phyloP scores from a whole-genome alignment of 2,329 filamentous ascomycete genomes.

The Karstenula rhodostoma region DNA sequence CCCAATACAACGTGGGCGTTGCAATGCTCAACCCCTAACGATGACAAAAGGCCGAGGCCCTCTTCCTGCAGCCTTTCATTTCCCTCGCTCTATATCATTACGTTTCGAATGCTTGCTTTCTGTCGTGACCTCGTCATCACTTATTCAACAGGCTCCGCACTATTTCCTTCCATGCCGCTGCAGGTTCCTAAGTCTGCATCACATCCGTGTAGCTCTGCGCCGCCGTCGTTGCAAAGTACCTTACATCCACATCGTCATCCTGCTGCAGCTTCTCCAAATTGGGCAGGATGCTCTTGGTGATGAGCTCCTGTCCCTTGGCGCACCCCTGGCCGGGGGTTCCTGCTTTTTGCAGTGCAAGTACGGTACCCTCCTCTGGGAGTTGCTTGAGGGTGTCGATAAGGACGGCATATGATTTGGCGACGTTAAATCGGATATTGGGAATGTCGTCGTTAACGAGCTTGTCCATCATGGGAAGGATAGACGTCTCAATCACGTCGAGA shows the following conservation, averaged over 20 bases:
- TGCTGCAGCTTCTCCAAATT: constrained; percentile 95
- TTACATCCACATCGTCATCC: constrained; percentile 96
- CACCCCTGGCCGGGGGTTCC: constrained; percentile 67
- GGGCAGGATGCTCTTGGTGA: constrained; percentile 85
- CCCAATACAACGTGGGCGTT: not conserved
- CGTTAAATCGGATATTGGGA: constrained; percentile 99
- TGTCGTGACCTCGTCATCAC: constrained; percentile 32
- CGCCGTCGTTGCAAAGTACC: constrained; percentile 95
- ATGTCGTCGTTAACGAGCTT: constrained; percentile 94
- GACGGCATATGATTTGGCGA: constrained; percentile 94
- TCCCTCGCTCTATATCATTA: constrained; percentile 32
- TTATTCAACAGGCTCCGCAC: constrained; percentile 21
- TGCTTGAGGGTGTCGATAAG: constrained; percentile 91
- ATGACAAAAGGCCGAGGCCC: constrained; percentile 14
- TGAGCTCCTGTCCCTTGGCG: constrained; percentile 77
- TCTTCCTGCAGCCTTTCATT: constrained; percentile 32
- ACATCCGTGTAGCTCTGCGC: constrained; percentile 61
- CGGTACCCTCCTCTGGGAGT: constrained; percentile 85
- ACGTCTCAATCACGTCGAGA: constrained; percentile 89
- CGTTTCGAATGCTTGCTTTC: constrained; percentile 35
- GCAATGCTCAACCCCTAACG: constrained; percentile 1
- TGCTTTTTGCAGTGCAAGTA: constrained; percentile 84
- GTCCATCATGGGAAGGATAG: constrained; percentile 94
- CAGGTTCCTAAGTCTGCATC: constrained; percentile 48
- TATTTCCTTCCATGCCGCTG: constrained; percentile 12